Conservation (phyloP, 805 yeast species). For the Pichia occidentalis region DNA sequence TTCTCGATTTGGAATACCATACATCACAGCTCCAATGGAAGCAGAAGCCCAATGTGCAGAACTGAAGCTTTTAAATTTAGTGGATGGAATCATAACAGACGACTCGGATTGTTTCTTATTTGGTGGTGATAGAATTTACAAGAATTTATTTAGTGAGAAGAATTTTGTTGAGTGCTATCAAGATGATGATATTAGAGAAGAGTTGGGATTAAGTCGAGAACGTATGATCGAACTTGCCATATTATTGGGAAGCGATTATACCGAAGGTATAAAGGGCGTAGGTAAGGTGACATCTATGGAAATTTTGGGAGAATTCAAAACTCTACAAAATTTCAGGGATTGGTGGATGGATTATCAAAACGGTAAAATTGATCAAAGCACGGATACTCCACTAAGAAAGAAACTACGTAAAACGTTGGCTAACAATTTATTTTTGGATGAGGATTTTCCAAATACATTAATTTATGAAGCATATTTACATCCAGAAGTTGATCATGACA, state of each 20-base stretch:
- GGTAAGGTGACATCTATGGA: slow-evolving; percentile 95
- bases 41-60: slow-evolving; percentile 99
- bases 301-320: slow-evolving; percentile 74
- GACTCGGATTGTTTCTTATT: slow-evolving; percentile 95
- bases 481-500: slow-evolving; percentile 83
- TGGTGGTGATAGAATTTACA: slow-evolving; percentile 79
- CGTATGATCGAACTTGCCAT: slow-evolving; percentile 76
- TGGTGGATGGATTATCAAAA: slow-evolving; percentile 54
- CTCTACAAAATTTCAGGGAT: slow-evolving; percentile 33
- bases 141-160: slow-evolving; percentile 91
- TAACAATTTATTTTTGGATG: slow-evolving; percentile 43
- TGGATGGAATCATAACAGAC: slow-evolving; percentile 94
- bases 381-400: slow-evolving; percentile 45
- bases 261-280: slow-evolving; percentile 85
- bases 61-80: slow-evolving; percentile 56
- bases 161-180: slow-evolving; percentile 84
- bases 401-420: slow-evolving; percentile 51
- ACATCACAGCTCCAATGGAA: slow-evolving; percentile 94
- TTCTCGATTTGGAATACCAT: slow-evolving; percentile 88
- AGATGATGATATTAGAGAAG: slow-evolving; percentile 47
- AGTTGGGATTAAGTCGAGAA: slow-evolving; percentile 56
- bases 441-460: slow-evolving; percentile 59
- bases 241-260: slow-evolving; percentile 89
- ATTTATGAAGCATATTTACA: slow-evolving; percentile 67
- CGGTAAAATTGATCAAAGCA: slow-evolving; percentile 33